Conservation (phyloP, 2,329 filamentous ascomycete species). For the Lecanoromycetidae sp. region DNA sequence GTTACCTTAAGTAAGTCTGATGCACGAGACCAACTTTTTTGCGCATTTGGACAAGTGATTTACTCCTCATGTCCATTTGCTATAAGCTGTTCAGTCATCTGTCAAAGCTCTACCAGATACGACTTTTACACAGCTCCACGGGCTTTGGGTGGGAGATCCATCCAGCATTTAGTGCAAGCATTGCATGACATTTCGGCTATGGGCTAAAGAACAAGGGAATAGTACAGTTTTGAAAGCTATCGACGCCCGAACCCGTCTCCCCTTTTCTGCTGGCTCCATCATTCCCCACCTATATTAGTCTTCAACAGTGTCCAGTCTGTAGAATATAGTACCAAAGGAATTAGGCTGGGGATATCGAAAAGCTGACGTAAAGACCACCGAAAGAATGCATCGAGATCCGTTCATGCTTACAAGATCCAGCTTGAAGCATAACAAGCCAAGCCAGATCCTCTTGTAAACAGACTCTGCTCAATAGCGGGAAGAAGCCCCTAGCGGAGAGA, state of each 20-base stretch:
- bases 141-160: not conserved
- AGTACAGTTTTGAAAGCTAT: conserved; percentile 14
- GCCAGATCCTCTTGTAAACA: not conserved
- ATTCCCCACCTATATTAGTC: conserved; percentile 10
- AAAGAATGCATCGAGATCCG: not conserved
- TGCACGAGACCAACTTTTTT: no score
- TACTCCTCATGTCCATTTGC: no score
- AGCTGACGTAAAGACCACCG: conserved; percentile 2
- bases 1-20: no score
- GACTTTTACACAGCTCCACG: no score
- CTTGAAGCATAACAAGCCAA: not conserved
- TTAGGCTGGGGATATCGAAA: conserved; percentile 10
- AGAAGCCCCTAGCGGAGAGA: conserved; percentile 71
- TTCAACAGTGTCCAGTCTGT: conserved; percentile 16
- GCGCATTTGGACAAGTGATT: no score
- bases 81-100: no score
- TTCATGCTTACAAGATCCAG: not conserved
- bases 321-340: conserved; percentile 12
- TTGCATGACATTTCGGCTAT: not conserved
- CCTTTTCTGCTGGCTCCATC: not conserved
- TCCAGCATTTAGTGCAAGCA: not conserved
- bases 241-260: not conserved
- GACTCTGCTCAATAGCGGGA: not conserved
- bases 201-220: conserved; percentile 3
- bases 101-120: no score